Evolutionary conservation across 768 basidiomycete species (phyloP).

Genomic region (Mycena rebaudengoi): DNA sequence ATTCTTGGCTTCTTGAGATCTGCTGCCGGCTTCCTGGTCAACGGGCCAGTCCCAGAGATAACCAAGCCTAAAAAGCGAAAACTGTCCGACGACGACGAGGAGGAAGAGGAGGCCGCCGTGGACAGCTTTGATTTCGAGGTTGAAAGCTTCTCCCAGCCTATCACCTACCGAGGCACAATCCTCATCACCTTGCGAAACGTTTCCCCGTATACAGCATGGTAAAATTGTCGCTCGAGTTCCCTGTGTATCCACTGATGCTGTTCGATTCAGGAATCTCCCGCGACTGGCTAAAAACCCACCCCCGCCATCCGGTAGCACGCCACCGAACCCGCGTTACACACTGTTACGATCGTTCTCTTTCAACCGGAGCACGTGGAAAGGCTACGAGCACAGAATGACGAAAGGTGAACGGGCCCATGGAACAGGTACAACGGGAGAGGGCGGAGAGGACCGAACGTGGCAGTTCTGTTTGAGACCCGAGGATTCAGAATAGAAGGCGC

Average conservation of each 20-base stretch:
- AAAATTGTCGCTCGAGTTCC: background rate
- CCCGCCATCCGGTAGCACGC: conserved; percentile 51
- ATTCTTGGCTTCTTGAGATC: conserved; percentile 85
- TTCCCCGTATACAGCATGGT: conserved; percentile 90
- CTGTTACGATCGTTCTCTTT: conserved; percentile 86
- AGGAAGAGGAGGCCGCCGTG: conserved; percentile 40
- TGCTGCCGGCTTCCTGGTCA: conserved; percentile 64
- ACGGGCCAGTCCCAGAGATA: conserved; percentile 62
- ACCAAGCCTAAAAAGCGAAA: conserved; percentile 50
- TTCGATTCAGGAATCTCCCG: conserved; percentile 70
- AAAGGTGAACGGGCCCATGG: conserved; percentile 82
- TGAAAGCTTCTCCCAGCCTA: conserved; percentile 21
- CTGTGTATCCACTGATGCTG: conserved; percentile 15
- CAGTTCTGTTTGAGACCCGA: conserved; percentile 81
- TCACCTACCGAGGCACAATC: conserved; percentile 68
- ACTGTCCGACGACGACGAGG: conserved; percentile 57
- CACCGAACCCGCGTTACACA: conserved; percentile 71
- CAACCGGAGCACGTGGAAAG: conserved; percentile 72
- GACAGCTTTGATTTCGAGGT: conserved; percentile 41
- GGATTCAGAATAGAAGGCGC: conserved; percentile 29
- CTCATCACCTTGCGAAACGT: conserved; percentile 90
- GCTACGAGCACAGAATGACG: conserved; percentile 95
- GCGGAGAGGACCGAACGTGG: conserved; percentile 88
- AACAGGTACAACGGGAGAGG: conserved; percentile 71
- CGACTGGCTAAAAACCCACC: conserved; percentile 81